Evolutionary conservation across 1,284 basidiomycete species (phyloP), one percentile per base, ranked within the genome.

Genomic region (Pseudozyma sp.): DNA sequence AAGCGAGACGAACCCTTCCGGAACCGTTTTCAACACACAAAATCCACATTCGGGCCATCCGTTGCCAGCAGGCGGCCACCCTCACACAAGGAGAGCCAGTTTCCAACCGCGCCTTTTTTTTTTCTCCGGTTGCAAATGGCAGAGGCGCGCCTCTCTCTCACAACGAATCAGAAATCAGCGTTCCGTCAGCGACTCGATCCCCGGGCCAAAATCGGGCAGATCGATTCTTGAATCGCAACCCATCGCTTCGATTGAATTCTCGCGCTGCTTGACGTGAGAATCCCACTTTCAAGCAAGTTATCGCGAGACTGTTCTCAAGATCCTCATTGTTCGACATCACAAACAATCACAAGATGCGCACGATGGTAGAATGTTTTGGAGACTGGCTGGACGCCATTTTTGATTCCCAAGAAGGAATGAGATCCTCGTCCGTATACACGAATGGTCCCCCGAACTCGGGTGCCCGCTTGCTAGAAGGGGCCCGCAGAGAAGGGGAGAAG

Each of bases 341-440:
- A 19, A 47, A 14, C 52, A 47, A 46, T 55, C 19, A 33, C 31
- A 46, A 39, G 24, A 2, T 50, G 4, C 40, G n/a, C 10, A 14
- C 35, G 37, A 14, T 42, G 40, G 9, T 37, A 37, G 14, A 14
- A 37, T 33, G 45, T 54, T 17, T 29, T 44, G 40, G 9, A 44
- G 19, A 40, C 31, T 55, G 54, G 56, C 60, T 64, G 19, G 5
- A 63, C 48, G 60, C 56, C 53, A 55, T 47, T 60, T 63, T 64
- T 58, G 29, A 56, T 63, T 37, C 51, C 50, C 52, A 17, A 17
- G 45, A 47, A 43, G 45, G 44, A 58, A 45, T 7, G 19, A 44
- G 7, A 49, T 54, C 31, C 29, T 39, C 29, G 68, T 64, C 54
- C 70, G 70, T 73, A 48, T 73, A 73, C 70, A 62, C 65, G 70